Evolutionary conservation across 495 filamentous ascomycete species (phyloP).

Genomic region (Xylaria scruposa): DNA sequence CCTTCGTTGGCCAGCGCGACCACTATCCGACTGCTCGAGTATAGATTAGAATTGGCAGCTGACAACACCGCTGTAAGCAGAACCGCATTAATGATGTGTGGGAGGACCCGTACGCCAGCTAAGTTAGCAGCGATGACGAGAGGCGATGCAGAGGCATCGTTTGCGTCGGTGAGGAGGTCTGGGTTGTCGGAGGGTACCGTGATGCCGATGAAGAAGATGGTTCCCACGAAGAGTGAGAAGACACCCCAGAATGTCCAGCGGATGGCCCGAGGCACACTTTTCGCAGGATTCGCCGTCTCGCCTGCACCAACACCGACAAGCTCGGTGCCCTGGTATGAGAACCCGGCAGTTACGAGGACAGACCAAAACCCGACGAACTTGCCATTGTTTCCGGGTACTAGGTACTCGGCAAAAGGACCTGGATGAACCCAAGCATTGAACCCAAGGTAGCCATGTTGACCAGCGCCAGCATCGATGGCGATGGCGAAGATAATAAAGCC

Average conservation of each 20-base stretch:
- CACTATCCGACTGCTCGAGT: constrained; percentile 68
- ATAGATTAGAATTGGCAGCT: constrained; percentile 64
- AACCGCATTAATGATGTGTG: constrained; percentile 74
- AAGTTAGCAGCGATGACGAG: constrained; percentile 71
- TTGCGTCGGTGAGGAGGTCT: constrained; percentile 55
- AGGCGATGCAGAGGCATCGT: constrained; percentile 66
- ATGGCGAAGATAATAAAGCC: constrained; percentile 72
- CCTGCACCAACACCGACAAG: constrained; percentile 72
- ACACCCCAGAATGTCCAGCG: constrained; percentile 65
- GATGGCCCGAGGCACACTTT: constrained; percentile 59
- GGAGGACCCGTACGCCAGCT: constrained; percentile 69
- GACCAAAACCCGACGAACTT: constrained; percentile 56
- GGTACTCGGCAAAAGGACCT: constrained; percentile 68
- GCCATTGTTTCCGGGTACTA: constrained; percentile 51
- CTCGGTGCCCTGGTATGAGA: constrained; percentile 62
- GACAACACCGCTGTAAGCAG: constrained; percentile 67
- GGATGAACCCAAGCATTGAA: constrained; percentile 76
- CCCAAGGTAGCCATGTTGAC: constrained; percentile 68
- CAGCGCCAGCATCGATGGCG: constrained; percentile 71
- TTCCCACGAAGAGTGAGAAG: constrained; percentile 69
- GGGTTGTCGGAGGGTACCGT: constrained; percentile 64
- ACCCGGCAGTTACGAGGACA: constrained; percentile 54
- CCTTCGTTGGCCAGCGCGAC: constrained; percentile 67
- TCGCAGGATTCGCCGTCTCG: constrained; percentile 67
- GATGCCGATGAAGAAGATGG: constrained; percentile 72